Percentiles rank a stretch among this genome's conserved stretches.
phyloP scores from a whole-genome alignment of 768 basidiomycete genomes.

The Suillus americanus region DNA sequence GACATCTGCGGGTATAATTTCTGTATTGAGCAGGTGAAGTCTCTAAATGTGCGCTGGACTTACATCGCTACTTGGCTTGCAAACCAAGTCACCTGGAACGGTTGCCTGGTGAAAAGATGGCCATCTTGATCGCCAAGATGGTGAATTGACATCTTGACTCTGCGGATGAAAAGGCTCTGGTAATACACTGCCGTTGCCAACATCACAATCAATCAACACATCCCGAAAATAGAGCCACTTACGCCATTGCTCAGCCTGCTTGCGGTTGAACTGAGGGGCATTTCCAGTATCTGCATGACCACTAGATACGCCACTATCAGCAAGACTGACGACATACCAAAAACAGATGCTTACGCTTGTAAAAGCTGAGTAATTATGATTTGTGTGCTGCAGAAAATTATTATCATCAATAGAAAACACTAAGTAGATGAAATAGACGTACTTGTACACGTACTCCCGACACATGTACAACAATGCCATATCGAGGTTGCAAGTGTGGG shows the following conservation, averaged over 20 bases:
- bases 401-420: background rate
- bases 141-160: conserved; percentile 54
- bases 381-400: conserved; percentile 47
- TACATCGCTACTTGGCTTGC: conserved; percentile 64
- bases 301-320: conserved; percentile 24
- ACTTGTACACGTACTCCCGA: conserved; percentile 77
- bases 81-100: conserved; percentile 74
- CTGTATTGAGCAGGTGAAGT: conserved; percentile 11
- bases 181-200: conserved; percentile 52
- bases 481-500: conserved; percentile 72
- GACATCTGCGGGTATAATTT: conserved; percentile 42
- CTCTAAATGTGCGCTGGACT: conserved; percentile 22
- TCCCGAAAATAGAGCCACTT: conserved; percentile 31
- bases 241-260: conserved; percentile 81
- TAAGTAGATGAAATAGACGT: conserved; percentile 26
- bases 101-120: conserved; percentile 61
- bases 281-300: conserved; percentile 50
- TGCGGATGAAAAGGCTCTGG: conserved; percentile 64
- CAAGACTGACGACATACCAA: too few species aligned
- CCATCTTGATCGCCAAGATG: conserved; percentile 51
- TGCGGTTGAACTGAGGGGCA: conserved; percentile 61
- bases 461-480: conserved; percentile 64
- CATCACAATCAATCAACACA: background rate
- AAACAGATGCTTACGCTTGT: conserved; percentile 50
- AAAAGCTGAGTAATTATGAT: conserved; percentile 64